Evolutionary conservation across 202 grass and related monocot genomes (phyloP).

Genomic region (Eragrostis tef): DNA sequence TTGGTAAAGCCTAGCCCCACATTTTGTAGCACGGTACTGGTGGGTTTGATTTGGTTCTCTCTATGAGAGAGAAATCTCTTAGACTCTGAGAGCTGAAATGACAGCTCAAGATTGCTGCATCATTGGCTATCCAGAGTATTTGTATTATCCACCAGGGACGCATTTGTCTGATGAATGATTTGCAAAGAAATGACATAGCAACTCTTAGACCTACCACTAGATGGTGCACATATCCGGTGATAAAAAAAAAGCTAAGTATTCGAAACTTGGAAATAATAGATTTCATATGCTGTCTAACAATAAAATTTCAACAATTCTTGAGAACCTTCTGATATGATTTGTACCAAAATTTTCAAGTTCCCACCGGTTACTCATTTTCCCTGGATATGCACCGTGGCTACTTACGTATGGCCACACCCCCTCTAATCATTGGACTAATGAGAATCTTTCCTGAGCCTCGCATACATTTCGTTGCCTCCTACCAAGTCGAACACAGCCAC

Average conservation of each 20-base stretch:
- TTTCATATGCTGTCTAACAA: no score
- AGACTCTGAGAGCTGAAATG: neutral
- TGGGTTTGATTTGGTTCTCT: neutral
- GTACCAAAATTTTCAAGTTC: no score
- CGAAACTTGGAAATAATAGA: no score
- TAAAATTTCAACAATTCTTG: no score
- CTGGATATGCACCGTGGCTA: no score
- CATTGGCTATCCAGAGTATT: no score
- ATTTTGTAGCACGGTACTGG: neutral
- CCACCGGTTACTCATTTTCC: no score
- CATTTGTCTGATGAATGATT: neutral
- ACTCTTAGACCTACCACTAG: neutral
- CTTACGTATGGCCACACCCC: no score
- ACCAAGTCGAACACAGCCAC: slow-evolving; percentile 36
- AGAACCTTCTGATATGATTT: no score
- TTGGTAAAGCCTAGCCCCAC: neutral
- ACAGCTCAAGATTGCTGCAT: neutral
- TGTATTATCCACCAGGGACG: no score
- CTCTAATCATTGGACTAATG: neutral
- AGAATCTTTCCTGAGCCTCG: neutral
- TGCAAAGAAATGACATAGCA: neutral
- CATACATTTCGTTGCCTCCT: neutral
- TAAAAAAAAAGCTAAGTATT: no score
- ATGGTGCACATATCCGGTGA: neutral
- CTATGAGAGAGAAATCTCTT: neutral